phyloP scores from a whole-genome alignment of 2,329 filamentous ascomycete genomes.

The Cytospora leucostoma region DNA sequence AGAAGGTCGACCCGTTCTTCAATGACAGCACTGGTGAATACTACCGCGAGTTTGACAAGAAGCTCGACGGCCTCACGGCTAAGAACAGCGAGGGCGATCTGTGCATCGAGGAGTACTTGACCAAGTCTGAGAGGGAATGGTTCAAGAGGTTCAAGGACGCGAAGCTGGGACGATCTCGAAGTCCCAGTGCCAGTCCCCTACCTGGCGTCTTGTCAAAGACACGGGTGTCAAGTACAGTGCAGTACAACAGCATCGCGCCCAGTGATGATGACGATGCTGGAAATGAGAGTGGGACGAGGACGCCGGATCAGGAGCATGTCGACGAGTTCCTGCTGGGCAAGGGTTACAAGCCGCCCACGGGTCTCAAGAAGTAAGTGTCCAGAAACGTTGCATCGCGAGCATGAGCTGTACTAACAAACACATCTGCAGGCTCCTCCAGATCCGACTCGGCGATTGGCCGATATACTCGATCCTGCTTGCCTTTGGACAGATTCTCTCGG shows the following conservation, averaged over 20 bases:
- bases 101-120: conserved; percentile 66
- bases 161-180: conserved; percentile 54
- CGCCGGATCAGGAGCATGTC: conserved; percentile 35
- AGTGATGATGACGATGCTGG: conserved; percentile 38
- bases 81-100: conserved; percentile 59
- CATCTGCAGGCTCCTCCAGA: conserved; percentile 41
- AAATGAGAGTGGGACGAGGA: conserved; percentile 30
- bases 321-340: conserved; percentile 58
- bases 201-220: conserved; percentile 30
- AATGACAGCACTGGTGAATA: conserved; percentile 65
- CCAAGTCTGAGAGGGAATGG: conserved; percentile 68
- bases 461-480: conserved; percentile 63
- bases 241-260: conserved; percentile 35
- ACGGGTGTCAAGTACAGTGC: conserved; percentile 34
- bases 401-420: background rate
- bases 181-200: conserved; percentile 35
- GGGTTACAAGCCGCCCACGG: conserved; percentile 58
- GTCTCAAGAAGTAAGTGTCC: conserved; percentile 50
- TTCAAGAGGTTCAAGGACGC: conserved; percentile 60
- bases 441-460: conserved; percentile 63
- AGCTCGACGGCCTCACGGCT: conserved; percentile 53
- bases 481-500: conserved; percentile 63
- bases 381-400: background rate
- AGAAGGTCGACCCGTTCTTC: conserved; percentile 68
- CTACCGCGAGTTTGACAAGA: conserved; percentile 58